These are phyloP conservation scores for Triadica sebifera DNA, from an alignment of 345 rosid species.

Conservation along the genomic window DNA sequence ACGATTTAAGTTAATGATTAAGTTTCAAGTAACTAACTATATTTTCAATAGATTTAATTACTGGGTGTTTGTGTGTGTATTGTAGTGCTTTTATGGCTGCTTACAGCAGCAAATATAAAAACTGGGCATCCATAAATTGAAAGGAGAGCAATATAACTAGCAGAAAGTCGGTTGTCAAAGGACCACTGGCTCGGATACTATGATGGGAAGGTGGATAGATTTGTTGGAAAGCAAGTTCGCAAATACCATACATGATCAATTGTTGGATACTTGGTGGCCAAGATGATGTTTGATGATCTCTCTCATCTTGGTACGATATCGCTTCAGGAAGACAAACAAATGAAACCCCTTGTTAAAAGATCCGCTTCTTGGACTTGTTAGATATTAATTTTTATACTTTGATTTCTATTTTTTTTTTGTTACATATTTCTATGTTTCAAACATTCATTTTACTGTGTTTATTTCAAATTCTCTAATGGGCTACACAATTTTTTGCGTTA, in stretches of 20 bases:
- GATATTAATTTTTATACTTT: not conserved
- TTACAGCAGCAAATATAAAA: slow-evolving; percentile 13
- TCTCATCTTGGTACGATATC: slow-evolving; percentile 17
- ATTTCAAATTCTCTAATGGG: no score
- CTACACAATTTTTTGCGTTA: no score
- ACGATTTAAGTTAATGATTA: no score
- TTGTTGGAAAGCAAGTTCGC: slow-evolving; percentile 10
- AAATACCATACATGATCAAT: slow-evolving; percentile 15
- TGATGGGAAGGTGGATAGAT: slow-evolving; percentile 14
- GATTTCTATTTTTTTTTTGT: no score
- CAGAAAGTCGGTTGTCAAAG: slow-evolving; percentile 9
- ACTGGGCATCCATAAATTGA: slow-evolving; percentile 14
- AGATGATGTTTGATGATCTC: slow-evolving; percentile 13
- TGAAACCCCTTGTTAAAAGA: slow-evolving; percentile 8
- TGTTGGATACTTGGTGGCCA: slow-evolving; percentile 18
- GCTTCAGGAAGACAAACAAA: slow-evolving; percentile 12
- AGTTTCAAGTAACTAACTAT: no score
- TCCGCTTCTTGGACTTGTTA: slow-evolving; percentile 12
- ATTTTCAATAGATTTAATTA: no score
- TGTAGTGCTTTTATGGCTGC: slow-evolving; percentile 17
- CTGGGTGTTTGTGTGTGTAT: not conserved
- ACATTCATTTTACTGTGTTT: not conserved
- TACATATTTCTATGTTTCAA: not conserved
- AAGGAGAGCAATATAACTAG: slow-evolving; percentile 7
- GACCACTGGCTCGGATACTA: slow-evolving; percentile 20